Evolutionary conservation across 2,329 filamentous ascomycete genomes (phyloP).

Genomic region (Aspergillus alliaceus): DNA sequence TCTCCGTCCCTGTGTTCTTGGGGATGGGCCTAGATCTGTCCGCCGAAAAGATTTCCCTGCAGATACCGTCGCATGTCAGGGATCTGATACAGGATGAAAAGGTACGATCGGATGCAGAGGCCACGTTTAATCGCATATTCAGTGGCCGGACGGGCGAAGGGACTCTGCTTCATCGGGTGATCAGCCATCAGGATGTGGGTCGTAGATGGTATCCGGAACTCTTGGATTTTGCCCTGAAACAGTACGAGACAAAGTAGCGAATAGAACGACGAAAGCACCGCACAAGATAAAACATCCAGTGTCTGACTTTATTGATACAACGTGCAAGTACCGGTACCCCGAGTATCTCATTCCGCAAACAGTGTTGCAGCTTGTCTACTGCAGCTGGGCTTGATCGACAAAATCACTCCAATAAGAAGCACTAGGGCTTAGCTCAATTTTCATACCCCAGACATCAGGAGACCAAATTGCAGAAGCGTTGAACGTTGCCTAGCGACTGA

Average conservation of each 20-base stretch:
- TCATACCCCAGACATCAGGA: background rate
- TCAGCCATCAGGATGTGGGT: slow-evolving; percentile 39
- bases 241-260: slow-evolving; percentile 13
- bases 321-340: background rate
- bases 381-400: background rate
- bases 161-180: slow-evolving; percentile 36
- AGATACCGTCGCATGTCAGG: slow-evolving; percentile 31
- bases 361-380: background rate
- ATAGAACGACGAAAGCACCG: background rate
- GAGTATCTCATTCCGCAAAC: background rate
- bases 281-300: background rate
- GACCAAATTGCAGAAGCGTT: background rate
- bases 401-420: background rate
- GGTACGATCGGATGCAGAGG: slow-evolving; percentile 37
- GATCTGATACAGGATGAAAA: slow-evolving; percentile 31
- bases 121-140: slow-evolving; percentile 36
- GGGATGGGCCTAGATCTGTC: slow-evolving; percentile 36
- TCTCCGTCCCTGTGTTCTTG: slow-evolving; percentile 38
- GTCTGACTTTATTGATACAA: background rate
- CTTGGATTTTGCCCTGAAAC: slow-evolving; percentile 29
- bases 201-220: slow-evolving; percentile 38
- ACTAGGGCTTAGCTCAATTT: background rate
- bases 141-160: slow-evolving; percentile 32
- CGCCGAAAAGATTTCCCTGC: slow-evolving; percentile 27
- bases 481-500: background rate